Conservation (phyloP, 768 basidiomycete genomes). For the Pleurotus cornucopiae region DNA sequence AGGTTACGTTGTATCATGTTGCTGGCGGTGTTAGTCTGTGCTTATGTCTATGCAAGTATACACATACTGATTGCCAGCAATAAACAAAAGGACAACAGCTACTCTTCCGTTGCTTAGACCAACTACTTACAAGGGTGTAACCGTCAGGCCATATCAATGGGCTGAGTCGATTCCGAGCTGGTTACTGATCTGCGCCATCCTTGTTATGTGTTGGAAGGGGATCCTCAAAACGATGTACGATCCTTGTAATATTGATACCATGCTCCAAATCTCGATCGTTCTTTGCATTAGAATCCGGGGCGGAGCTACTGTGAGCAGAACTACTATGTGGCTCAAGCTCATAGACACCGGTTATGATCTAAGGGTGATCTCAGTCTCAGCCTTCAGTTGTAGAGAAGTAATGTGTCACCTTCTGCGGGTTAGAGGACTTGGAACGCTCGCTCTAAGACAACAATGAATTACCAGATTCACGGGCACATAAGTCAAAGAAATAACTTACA, state of each 20-base stretch:
- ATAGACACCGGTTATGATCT: neutral
- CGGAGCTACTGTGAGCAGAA: neutral
- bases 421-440: neutral
- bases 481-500: neutral
- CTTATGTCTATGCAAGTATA: neutral
- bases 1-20: slow-evolving; percentile 18
- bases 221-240: neutral
- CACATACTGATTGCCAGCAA: neutral
- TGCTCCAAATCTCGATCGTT: neutral
- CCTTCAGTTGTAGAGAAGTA: neutral
- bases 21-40: slow-evolving; percentile 22
- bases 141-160: no score
- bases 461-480: neutral
- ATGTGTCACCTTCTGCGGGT: neutral
- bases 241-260: neutral
- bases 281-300: neutral
- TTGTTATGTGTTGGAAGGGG: neutral
- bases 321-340: neutral
- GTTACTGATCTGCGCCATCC: no score
- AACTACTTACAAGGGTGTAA: no score
- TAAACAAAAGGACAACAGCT: no score
- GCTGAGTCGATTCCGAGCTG: no score
- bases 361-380: neutral
- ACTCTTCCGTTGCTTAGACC: no score
- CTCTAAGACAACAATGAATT: neutral